Evolutionary conservation across 768 basidiomycete genomes (phyloP).

Genomic region (Rhizopogon sp.): DNA sequence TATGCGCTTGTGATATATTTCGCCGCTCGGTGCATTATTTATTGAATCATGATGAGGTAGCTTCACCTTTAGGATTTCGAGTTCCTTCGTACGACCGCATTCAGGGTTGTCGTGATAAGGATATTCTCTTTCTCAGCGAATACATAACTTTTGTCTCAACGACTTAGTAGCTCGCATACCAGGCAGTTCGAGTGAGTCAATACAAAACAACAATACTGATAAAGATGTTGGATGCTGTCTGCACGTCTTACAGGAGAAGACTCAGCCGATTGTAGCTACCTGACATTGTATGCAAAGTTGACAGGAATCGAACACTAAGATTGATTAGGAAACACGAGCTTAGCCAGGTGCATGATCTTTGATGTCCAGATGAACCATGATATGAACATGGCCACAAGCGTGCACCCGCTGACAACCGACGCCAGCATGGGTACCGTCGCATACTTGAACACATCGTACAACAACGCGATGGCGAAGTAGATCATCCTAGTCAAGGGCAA

Average conservation of each 20-base stretch:
- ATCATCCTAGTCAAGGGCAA: too few relatives aligned
- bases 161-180: too few relatives aligned
- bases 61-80: constrained; percentile 10
- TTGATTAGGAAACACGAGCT: background rate
- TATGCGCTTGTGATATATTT: background rate
- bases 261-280: background rate
- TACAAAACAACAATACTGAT: too few relatives aligned
- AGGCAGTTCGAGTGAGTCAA: too few relatives aligned
- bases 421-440: constrained; percentile 9
- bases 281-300: background rate
- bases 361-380: constrained; percentile 12
- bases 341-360: background rate
- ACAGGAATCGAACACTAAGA: background rate
- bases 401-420: constrained; percentile 11
- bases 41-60: background rate
- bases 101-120: too few relatives aligned
- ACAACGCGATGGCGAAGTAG: background rate
- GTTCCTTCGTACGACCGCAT: background rate
- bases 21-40: background rate
- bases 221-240: too few relatives aligned
- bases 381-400: constrained; percentile 11
- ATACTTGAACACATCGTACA: constrained; percentile 16
- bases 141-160: too few relatives aligned
- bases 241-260: too few relatives aligned
- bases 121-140: too few relatives aligned